phyloP scores from a whole-genome alignment of 2,329 filamentous ascomycete species.

The Xylaria sp. region DNA sequence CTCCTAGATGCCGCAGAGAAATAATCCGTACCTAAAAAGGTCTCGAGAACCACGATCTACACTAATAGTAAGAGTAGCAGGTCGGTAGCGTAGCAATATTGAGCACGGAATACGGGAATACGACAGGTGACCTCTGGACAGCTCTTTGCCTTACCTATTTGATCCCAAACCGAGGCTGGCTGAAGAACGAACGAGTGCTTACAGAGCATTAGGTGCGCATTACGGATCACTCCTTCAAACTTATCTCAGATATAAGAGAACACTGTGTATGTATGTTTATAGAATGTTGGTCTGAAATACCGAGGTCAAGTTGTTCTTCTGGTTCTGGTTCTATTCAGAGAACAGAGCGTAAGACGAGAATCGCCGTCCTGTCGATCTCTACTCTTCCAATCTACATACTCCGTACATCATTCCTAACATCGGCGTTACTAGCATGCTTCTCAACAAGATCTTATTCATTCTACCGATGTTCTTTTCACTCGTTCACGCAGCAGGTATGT shows the following conservation, averaged over 20 bases:
- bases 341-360: neutral
- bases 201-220: too few relatives aligned
- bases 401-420: neutral
- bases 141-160: neutral
- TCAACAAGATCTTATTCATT: neutral
- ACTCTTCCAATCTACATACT: neutral
- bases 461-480: neutral
- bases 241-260: too few relatives aligned
- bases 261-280: too few relatives aligned
- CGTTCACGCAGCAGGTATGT: neutral
- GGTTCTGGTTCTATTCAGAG: neutral
- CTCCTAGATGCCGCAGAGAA: too few relatives aligned
- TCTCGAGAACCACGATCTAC: too few relatives aligned
- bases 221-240: too few relatives aligned
- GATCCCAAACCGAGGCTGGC: neutral
- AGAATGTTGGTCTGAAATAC: neutral
- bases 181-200: neutral
- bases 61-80: too few relatives aligned
- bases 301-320: neutral
- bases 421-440: neutral
- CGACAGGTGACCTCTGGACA: neutral
- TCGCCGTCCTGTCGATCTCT: neutral
- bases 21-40: too few relatives aligned
- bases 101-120: neutral
- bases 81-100: too few relatives aligned